Evolutionary conservation across 2,329 filamentous ascomycete genomes (phyloP), one percentile per base, ranked within the genome.

Genomic region (Juglanconis sp.): DNA sequence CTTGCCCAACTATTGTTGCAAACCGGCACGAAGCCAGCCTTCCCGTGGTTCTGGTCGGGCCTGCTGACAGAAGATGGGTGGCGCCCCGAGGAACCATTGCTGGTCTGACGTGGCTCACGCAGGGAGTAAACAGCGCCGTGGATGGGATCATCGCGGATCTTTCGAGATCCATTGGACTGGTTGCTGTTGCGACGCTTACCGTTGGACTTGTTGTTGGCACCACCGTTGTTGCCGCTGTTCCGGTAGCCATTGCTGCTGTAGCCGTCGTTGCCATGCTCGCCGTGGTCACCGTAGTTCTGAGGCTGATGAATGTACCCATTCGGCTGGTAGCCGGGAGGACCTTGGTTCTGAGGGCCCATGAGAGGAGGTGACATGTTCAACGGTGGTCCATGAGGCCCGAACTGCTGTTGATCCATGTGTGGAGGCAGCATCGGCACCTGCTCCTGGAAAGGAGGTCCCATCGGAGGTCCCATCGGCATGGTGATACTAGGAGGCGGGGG

Each of bases 111-210:
- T n/a, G 49, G 35, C n/a, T 30, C 31, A 24, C 57, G 60, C 38
- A 56, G 31, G 30, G 48, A 2, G 35, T 63, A 57, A 9, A 62
- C 56, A 8, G 62, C 34, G 30, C 62, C 59, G 35, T 56, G 52
- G 13, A 59, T 47, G 3, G 59, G 53, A 31, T 59, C 49, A 4
- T 59, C 55, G 40, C 55, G 59, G 30, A 55, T 17, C 53, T 57
- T 59, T 13, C 57, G 57, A 1, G 61, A 55, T 24, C 47, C 51
- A 9, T 11, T 55, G 31, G 58, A 61, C 32, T 44, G 32, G 15
- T 31, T 31, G 40, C 58, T 63, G 40, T 54, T 38, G 30, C 58
- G 54, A 47, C 61, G 61, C 38, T 54, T 52, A 13, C 38, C 40
- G 5, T 6, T 40, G 24, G 6, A 42, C 47, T 51, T 46, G 46